Conservation (phyloP, 2,329 filamentous ascomycete species). For the Blastomyces parvus region DNA sequence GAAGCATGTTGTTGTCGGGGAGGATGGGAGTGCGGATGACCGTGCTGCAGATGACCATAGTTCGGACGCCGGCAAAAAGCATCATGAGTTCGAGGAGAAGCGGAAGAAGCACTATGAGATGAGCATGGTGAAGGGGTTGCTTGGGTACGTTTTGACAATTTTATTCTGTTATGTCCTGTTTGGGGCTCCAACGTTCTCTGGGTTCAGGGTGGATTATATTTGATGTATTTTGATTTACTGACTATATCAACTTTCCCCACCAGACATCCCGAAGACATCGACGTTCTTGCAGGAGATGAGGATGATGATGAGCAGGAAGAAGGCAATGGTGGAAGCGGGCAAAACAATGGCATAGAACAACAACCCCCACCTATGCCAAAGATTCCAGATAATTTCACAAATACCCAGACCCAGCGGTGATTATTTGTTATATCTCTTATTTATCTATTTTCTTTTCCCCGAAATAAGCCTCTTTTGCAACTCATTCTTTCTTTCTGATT, state of each 20-base stretch:
- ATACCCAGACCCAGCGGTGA: slow-evolving; percentile 10
- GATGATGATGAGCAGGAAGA: slow-evolving; percentile 22
- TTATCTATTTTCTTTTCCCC: neutral
- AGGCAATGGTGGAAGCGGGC: slow-evolving; percentile 14
- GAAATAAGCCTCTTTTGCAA: neutral
- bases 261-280: slow-evolving; percentile 55
- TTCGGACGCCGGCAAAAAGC: slow-evolving; percentile 76
- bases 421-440: neutral
- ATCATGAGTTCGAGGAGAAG: slow-evolving; percentile 79
- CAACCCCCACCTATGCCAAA: slow-evolving; percentile 26
- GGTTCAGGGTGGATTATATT: neutral
- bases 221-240: slow-evolving; percentile 9
- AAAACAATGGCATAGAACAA: slow-evolving; percentile 1
- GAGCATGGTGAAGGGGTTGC: slow-evolving; percentile 79
- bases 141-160: slow-evolving; percentile 52
- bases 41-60: slow-evolving; percentile 37
- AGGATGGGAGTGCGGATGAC: slow-evolving; percentile 26
- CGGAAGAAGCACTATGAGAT: slow-evolving; percentile 98
- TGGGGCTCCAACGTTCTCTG: neutral
- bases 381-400: slow-evolving; percentile 25
- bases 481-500: neutral
- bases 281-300: slow-evolving; percentile 52
- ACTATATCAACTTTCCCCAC: neutral
- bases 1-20: slow-evolving; percentile 74
- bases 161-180: neutral